A percentile compares a stretch with the other conserved stretches of the same genome.
Evolutionary conservation across 228 moss, liverwort and hornwort genomes (phyloP).

Genomic region (Sphagnum magellanicum): DNA sequence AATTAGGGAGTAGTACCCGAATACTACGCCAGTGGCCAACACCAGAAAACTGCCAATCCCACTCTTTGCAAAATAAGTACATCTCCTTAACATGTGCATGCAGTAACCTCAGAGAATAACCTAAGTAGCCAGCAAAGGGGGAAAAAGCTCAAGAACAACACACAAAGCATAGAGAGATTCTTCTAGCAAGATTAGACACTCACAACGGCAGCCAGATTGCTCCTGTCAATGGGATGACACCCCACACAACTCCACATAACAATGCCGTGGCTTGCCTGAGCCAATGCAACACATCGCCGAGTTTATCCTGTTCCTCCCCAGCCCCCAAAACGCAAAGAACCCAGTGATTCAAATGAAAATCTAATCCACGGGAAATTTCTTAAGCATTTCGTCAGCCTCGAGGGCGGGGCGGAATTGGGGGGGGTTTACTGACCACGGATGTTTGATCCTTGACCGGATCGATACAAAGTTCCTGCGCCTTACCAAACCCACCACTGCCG

Average conservation of each 20-base stretch:
- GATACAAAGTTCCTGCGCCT: too few relatives aligned
- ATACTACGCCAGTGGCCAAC: slow-evolving; percentile 59
- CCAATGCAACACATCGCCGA: slow-evolving; percentile 92
- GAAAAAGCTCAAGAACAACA: not conserved
- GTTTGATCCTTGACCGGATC: too few relatives aligned
- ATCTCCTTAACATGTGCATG: not conserved
- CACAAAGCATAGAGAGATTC: not conserved
- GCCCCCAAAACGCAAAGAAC: not conserved
- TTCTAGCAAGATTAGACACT: slow-evolving; percentile 5
- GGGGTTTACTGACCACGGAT: too few relatives aligned
- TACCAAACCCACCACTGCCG: too few relatives aligned
- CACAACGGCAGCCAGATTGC: slow-evolving; percentile 56
- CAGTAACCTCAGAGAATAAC: too few relatives aligned
- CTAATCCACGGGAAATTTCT: too few relatives aligned
- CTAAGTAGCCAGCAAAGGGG: not conserved
- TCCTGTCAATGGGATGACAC: slow-evolving; percentile 68
- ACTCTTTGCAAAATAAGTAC: not conserved
- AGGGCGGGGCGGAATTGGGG: too few relatives aligned
- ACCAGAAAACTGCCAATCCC: slow-evolving; percentile 38
- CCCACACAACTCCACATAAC: slow-evolving; percentile 70
- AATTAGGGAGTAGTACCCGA: slow-evolving; percentile 56
- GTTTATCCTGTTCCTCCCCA: slow-evolving; percentile 46
- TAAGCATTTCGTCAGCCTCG: too few relatives aligned
- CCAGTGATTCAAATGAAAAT: too few relatives aligned
- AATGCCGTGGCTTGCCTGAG: slow-evolving; percentile 74